A percentile compares a stretch with the other conserved stretches of the same genome.
Evolutionary conservation across 2,329 filamentous ascomycete species (phyloP).

Genomic region (Xylaria sp.): DNA sequence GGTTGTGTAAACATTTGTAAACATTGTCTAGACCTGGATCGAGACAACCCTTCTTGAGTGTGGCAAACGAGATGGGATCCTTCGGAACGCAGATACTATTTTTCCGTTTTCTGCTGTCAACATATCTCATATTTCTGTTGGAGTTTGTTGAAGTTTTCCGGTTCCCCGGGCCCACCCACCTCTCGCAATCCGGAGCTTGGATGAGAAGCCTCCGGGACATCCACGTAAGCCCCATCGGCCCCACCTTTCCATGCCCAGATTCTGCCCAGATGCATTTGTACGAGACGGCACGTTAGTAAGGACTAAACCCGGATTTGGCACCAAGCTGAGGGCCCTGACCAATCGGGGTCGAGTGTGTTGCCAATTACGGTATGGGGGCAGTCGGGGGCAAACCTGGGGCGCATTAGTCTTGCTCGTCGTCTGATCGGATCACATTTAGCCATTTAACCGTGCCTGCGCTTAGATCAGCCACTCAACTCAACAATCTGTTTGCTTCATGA

Average conservation of each 20-base stretch:
- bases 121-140: not conserved
- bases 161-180: slow-evolving; percentile 17
- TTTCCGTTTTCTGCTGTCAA: slow-evolving; percentile 5
- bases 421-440: slow-evolving; percentile 29
- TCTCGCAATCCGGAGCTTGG: slow-evolving; percentile 23
- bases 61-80: not conserved
- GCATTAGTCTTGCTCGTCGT: slow-evolving; percentile 17
- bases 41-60: not conserved
- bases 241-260: slow-evolving; percentile 22
- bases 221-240: slow-evolving; percentile 10
- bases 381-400: slow-evolving; percentile 3
- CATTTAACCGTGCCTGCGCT: slow-evolving; percentile 33
- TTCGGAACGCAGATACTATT: slow-evolving; percentile 11
- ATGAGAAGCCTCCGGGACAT: slow-evolving; percentile 18
- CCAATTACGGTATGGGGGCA: slow-evolving; percentile 16
- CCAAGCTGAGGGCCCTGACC: slow-evolving; percentile 10
- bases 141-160: slow-evolving; percentile 6
- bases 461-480: slow-evolving; percentile 20
- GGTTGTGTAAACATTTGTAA: not conserved
- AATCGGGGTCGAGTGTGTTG: slow-evolving; percentile 22
- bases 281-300: not conserved
- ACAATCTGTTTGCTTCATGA: slow-evolving; percentile 28
- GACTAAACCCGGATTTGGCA: slow-evolving; percentile 19
- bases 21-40: not conserved
- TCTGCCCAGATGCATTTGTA: not conserved